phyloP scores from a whole-genome alignment of 139 green algal genomes.

The Volvox africanus region DNA sequence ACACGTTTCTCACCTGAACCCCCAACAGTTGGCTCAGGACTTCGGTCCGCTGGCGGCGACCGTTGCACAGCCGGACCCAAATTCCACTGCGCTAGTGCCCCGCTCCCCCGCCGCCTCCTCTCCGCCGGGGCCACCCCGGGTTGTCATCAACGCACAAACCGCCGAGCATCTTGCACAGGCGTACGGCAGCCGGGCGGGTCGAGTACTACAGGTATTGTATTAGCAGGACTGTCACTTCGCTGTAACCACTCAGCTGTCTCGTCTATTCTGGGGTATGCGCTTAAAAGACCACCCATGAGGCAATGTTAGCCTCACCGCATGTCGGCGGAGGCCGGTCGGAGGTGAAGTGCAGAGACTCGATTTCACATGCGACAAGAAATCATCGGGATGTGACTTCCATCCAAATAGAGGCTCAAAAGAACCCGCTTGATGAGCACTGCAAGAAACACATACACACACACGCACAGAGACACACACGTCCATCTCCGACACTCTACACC shows the following conservation, averaged over 20 bases:
- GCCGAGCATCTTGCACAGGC: constrained; percentile 79
- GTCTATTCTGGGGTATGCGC: too few relatives aligned
- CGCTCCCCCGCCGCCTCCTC: not conserved
- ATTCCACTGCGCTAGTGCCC: not conserved
- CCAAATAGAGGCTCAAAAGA: too few relatives aligned
- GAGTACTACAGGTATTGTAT: constrained; percentile 69
- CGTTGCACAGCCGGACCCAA: not conserved
- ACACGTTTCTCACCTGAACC: too few relatives aligned
- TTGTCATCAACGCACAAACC: constrained; percentile 71
- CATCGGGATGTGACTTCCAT: too few relatives aligned
- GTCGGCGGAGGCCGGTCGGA: too few relatives aligned
- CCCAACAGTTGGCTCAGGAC: constrained; percentile 49
- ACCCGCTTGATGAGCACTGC: too few relatives aligned
- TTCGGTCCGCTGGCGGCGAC: not conserved
- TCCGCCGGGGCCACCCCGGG: not conserved
- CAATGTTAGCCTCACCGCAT: too few relatives aligned
- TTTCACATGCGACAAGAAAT: too few relatives aligned
- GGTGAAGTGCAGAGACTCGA: too few relatives aligned
- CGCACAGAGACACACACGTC: not conserved
- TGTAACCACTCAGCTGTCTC: too few relatives aligned
- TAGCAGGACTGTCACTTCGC: too few relatives aligned
- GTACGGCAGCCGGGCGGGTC: constrained; percentile 89
- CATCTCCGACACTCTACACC: not conserved
- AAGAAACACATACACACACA: not conserved
- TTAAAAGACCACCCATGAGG: too few relatives aligned